phyloP scores from a whole-genome alignment of 257 asterid species.

The Ilex asprella region DNA sequence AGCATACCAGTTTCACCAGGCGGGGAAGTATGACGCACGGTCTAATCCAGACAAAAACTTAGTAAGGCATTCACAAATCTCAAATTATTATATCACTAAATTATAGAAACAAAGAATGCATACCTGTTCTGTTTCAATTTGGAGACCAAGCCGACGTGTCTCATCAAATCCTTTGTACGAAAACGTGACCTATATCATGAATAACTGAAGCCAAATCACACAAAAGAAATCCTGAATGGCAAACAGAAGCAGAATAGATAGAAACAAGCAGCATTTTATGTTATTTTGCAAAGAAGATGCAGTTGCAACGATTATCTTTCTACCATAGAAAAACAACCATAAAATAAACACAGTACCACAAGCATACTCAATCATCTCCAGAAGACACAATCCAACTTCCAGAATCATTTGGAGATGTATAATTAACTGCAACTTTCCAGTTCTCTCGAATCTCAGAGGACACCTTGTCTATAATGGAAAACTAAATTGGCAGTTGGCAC shows the following conservation, averaged over 20 bases:
- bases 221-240: slow-evolving; percentile 7
- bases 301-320: too few species aligned
- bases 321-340: too few species aligned
- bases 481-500: too few species aligned
- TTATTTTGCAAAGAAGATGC: neutral
- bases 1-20: slow-evolving; percentile 98
- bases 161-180: slow-evolving; percentile 97
- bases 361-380: neutral
- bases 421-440: neutral
- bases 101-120: slow-evolving; percentile 5
- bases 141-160: slow-evolving; percentile 96
- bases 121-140: slow-evolving; percentile 86
- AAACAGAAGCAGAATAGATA: slow-evolving; percentile 10
- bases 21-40: slow-evolving; percentile 84
- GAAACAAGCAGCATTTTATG: neutral
- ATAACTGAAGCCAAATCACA: slow-evolving; percentile 14
- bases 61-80: slow-evolving; percentile 10
- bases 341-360: neutral
- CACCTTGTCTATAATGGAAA: too few species aligned
- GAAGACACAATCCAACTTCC: neutral
- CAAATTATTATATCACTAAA: slow-evolving; percentile 1
- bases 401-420: neutral
- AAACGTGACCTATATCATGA: slow-evolving; percentile 67
- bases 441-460: neutral
- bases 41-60: slow-evolving; percentile 32